Evolutionary conservation across 2,329 filamentous ascomycete genomes (phyloP), one percentile per base, ranked within the genome.

Genomic region (Cyphellophora attinorum): DNA sequence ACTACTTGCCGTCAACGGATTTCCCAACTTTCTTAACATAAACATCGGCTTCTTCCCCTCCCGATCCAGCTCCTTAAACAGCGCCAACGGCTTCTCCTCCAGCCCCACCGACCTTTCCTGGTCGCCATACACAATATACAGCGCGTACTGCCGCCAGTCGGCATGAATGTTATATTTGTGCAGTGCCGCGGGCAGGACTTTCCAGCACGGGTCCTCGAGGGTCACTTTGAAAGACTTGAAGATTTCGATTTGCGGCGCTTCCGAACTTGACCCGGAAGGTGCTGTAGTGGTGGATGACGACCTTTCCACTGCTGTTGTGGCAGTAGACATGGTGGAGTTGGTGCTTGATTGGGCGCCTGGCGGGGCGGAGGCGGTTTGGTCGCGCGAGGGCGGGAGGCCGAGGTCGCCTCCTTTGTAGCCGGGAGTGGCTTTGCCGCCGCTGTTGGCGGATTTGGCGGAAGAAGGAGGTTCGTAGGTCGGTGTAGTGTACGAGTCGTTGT

Each of bases 41-140:
- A 98, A 98, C 91, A 96, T 96, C 14, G 91, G 91, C 57, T 96
- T 98, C 62, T 93, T 82, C 30, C 91, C 91, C 64, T 96, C 91
- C 57, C 88, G 88, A 55, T 96, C 88, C 37, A 98, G 67, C 57
- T 96, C 88, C 63, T 98, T 98, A 64, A 98, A 98, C 42, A 98
- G 62, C 43, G 95, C 93, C 39, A 98, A 65, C 6, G 91, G 91
- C 52, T 93, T 89, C 62, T 98, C 91, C 38, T 96, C 82, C 46
- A 94, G 67, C 1, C 83, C 85, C 23, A 98, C 62, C 57, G 89
- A 96, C 11, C 91, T 79, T 63, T 98, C 91, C 60, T 96, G 86
- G 52, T 96, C 88, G n/a, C 91, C 91, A 51, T 95, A 94, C 3
- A 98, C 91, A 56, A 98, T 98, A 55, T 96, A 98, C 19, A 98